A percentile compares a stretch with the other conserved stretches of the same genome.
phyloP scores from a whole-genome alignment of 1,284 basidiomycete genomes.

The Ceratobasidium sp. region DNA sequence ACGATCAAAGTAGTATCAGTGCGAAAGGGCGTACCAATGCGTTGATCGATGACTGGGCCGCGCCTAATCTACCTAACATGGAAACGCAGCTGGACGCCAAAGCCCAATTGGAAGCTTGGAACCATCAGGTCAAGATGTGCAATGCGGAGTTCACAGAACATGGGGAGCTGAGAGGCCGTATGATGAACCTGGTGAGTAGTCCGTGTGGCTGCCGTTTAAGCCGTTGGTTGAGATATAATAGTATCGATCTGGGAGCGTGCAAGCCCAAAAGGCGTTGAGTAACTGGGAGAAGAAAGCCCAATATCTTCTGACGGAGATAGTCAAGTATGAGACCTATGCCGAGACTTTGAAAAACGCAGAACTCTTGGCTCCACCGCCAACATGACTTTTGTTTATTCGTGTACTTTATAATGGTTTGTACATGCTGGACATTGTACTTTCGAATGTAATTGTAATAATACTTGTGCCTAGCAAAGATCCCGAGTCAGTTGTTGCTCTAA shows the following conservation, averaged over 20 bases:
- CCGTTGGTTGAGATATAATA: background rate
- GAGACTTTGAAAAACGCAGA: slow-evolving; percentile 36
- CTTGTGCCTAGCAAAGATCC: background rate
- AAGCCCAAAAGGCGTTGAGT: slow-evolving; percentile 41
- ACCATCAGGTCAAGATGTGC: slow-evolving; percentile 32
- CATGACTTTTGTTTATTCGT: slow-evolving; percentile 34
- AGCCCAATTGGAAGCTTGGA: slow-evolving; percentile 30
- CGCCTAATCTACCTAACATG: slow-evolving; percentile 10
- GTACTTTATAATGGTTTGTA: slow-evolving; percentile 19
- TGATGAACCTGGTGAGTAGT: slow-evolving; percentile 43
- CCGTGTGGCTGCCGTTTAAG: background rate
- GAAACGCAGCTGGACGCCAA: slow-evolving; percentile 28
- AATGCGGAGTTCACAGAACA: slow-evolving; percentile 37
- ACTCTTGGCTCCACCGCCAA: background rate
- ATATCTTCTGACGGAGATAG: slow-evolving; percentile 37
- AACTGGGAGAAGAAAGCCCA: slow-evolving; percentile 45
- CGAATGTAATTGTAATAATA: slow-evolving; percentile 1
- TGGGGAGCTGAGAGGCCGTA: slow-evolving; percentile 39
- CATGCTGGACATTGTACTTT: slow-evolving; percentile 30
- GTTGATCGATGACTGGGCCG: slow-evolving; percentile 43
- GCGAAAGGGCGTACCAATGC: background rate
- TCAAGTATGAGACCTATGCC: slow-evolving; percentile 44
- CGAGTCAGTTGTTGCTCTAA: slow-evolving; percentile 18
- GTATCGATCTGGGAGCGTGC: slow-evolving; percentile 39
- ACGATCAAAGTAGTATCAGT: slow-evolving; percentile 32